Conservation (phyloP, 2,329 filamentous ascomycete genomes). For the Alternaria longipes region DNA sequence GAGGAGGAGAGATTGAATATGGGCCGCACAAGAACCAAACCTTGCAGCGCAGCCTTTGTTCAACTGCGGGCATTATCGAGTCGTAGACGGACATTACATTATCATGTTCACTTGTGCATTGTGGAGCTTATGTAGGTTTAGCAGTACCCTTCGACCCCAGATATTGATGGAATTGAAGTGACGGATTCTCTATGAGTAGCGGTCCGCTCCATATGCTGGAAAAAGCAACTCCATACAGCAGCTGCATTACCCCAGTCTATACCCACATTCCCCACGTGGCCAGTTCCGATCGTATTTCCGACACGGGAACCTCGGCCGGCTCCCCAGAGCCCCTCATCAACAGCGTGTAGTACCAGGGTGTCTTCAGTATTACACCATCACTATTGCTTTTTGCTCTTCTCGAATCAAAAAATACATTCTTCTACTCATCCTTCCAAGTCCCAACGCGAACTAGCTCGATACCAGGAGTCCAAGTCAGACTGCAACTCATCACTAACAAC, state of each 20-base stretch:
- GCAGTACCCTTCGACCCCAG: background rate
- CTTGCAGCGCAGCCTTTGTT: background rate
- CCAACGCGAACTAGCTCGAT: background rate
- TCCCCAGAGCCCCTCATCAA: slow-evolving; percentile 13
- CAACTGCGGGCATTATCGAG: background rate
- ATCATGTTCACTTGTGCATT: background rate
- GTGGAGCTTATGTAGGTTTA: background rate
- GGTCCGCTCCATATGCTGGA: background rate
- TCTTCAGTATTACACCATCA: background rate
- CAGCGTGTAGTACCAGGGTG: background rate
- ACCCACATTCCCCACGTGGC: slow-evolving; percentile 8
- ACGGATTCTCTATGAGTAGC: background rate
- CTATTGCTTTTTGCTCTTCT: background rate
- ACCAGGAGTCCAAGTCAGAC: background rate
- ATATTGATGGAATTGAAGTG: background rate
- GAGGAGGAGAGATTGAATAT: slow-evolving; percentile 20
- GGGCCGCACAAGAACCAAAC: no score
- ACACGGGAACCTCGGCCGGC: slow-evolving; percentile 19
- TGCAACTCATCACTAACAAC: background rate
- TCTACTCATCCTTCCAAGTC: background rate
- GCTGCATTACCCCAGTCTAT: slow-evolving; percentile 4
- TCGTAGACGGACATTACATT: background rate
- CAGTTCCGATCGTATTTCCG: slow-evolving; percentile 2
- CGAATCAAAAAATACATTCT: background rate
- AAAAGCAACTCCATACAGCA: background rate